Percentiles rank a stretch among this genome's conserved stretches.
phyloP scores from a whole-genome alignment of 1,284 basidiomycete species.

The Pterula multifida region DNA sequence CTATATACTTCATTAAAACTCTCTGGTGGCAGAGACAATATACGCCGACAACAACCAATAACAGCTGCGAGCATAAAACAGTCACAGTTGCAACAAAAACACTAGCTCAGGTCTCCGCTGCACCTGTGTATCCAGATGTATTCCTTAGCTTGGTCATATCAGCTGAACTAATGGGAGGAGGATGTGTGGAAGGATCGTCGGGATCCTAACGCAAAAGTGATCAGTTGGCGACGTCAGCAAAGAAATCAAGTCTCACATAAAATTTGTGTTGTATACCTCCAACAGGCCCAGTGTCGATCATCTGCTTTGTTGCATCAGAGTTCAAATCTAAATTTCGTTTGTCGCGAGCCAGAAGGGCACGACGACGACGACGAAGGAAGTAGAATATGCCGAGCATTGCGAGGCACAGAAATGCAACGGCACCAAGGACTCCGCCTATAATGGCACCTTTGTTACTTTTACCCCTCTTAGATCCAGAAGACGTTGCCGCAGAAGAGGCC shows the following conservation, averaged over 20 bases:
- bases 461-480: too few species aligned
- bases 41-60: too few species aligned
- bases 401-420: background rate
- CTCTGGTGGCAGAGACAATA: too few species aligned
- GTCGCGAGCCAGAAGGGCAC: too few species aligned
- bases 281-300: background rate
- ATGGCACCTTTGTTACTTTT: background rate
- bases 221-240: background rate
- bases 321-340: background rate
- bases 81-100: too few species aligned
- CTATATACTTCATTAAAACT: too few species aligned
- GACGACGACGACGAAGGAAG: background rate
- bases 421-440: background rate
- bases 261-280: background rate
- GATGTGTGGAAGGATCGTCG: background rate
- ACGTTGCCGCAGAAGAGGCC: too few species aligned
- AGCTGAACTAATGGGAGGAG: background rate
- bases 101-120: background rate
- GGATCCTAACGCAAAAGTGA: background rate
- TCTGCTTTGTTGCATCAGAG: background rate
- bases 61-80: too few species aligned
- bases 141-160: background rate
- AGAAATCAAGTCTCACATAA: background rate
- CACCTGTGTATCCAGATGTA: background rate
- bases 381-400: background rate